Evolutionary conservation across 2,329 filamentous ascomycete genomes (phyloP).

Genomic region (Fusarium floridanum): DNA sequence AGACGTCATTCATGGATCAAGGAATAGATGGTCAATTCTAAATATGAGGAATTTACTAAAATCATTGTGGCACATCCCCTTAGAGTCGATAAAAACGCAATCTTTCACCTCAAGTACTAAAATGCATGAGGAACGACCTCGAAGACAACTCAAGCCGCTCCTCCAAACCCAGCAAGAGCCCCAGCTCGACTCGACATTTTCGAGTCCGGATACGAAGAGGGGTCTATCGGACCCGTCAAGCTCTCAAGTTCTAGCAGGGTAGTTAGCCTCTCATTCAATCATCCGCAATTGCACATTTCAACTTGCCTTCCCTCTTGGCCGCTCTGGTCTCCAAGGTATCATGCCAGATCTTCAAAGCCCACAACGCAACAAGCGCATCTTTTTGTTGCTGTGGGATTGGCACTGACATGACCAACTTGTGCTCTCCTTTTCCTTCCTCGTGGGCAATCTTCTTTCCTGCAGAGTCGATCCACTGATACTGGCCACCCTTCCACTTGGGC

Average conservation of each 20-base stretch:
- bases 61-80: no score
- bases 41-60: no score
- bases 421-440: not conserved
- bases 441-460: not conserved
- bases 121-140: no score
- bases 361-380: slow-evolving; percentile 26
- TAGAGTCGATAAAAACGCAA: no score
- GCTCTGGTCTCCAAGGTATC: not conserved
- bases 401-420: slow-evolving; percentile 2
- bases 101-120: no score
- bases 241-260: not conserved
- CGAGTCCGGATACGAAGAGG: fast-evolving
- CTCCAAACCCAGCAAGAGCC: not conserved
- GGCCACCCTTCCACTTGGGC: slow-evolving; percentile 6
- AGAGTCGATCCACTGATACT: slow-evolving; percentile 23
- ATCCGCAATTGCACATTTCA: fast-evolving
- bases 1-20: no score
- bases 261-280: not conserved
- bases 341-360: slow-evolving; percentile 33
- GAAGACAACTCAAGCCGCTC: not conserved
- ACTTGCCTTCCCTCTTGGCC: not conserved
- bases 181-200: not conserved
- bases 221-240: not conserved
- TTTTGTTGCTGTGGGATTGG: not conserved
- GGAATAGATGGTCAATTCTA: no score